Conservation (phyloP, 73 alveolate genomes). For the Tetrahymena borealis region DNA sequence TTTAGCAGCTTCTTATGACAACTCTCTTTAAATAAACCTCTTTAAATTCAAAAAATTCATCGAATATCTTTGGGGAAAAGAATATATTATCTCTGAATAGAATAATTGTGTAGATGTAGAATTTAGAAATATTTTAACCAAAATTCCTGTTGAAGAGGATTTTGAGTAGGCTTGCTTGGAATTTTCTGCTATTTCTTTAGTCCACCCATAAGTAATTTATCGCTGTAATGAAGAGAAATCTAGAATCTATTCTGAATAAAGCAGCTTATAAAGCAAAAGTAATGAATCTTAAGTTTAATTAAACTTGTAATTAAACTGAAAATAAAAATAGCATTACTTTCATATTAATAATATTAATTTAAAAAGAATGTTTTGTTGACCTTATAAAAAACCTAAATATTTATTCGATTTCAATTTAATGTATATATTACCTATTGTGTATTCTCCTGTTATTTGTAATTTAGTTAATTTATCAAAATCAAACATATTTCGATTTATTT, state of each 20-base stretch:
- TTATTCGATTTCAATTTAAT: no score
- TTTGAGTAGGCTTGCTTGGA: not conserved
- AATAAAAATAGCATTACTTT: no score
- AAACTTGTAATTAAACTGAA: no score
- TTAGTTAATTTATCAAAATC: no score
- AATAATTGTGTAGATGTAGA: not conserved
- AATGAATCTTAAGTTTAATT: no score
- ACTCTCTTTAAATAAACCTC: not conserved
- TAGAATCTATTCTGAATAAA: not conserved
- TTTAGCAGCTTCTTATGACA: not conserved
- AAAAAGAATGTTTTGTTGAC: no score
- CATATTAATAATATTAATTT: no score
- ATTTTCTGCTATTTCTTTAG: not conserved
- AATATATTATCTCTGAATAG: not conserved
- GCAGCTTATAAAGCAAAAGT: no score
- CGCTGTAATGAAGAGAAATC: not conserved
- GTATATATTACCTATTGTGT: no score
- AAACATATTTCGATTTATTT: no score
- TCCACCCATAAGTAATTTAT: not conserved
- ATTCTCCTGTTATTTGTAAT: no score
- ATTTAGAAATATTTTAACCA: not conserved
- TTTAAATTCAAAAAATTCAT: not conserved
- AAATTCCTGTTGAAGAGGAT: not conserved
- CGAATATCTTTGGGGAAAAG: not conserved
- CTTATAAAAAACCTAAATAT: no score